Evolutionary conservation across 352 stramenopile genomes (phyloP).

Genomic region (Lagenidium giganteum): DNA sequence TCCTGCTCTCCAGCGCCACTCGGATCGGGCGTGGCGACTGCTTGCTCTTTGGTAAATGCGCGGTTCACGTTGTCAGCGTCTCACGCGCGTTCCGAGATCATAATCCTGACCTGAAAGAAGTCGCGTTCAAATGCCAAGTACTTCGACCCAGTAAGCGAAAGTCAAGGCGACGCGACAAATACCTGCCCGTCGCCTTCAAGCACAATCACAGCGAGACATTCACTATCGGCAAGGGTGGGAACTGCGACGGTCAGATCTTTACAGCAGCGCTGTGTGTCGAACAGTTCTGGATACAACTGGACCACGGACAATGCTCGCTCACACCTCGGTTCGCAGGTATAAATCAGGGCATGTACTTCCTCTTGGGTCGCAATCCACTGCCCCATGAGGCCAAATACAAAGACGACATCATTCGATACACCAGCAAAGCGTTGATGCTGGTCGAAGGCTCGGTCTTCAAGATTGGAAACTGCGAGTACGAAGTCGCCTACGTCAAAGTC

Average conservation of each 20-base stretch:
- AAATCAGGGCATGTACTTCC: slow-evolving; percentile 67
- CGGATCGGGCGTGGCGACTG: slow-evolving; percentile 51
- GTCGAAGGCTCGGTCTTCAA: slow-evolving; percentile 63
- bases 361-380: slow-evolving; percentile 49
- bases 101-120: slow-evolving; percentile 56
- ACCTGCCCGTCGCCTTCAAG: slow-evolving; percentile 50
- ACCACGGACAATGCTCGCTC: slow-evolving; percentile 50
- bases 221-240: slow-evolving; percentile 48
- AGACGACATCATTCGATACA: slow-evolving; percentile 47
- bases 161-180: slow-evolving; percentile 30
- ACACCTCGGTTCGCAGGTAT: slow-evolving; percentile 49
- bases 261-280: slow-evolving; percentile 49
- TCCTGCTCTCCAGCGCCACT: slow-evolving; percentile 38
- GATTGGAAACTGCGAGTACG: slow-evolving; percentile 48
- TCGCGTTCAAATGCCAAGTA: slow-evolving; percentile 57
- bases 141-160: slow-evolving; percentile 64
- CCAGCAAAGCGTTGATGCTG: slow-evolving; percentile 68
- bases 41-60: slow-evolving; percentile 51
- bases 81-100: slow-evolving; percentile 44
- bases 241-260: slow-evolving; percentile 53
- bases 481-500: slow-evolving; percentile 57
- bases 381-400: slow-evolving; percentile 23
- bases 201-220: slow-evolving; percentile 35
- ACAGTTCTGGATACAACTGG: slow-evolving; percentile 62
- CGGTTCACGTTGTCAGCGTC: slow-evolving; percentile 39